Percentiles rank a stretch among this genome's conserved stretches.
Conservation (phyloP, 2,329 filamentous ascomycete genomes). For the Endoconidiophora polonica region DNA sequence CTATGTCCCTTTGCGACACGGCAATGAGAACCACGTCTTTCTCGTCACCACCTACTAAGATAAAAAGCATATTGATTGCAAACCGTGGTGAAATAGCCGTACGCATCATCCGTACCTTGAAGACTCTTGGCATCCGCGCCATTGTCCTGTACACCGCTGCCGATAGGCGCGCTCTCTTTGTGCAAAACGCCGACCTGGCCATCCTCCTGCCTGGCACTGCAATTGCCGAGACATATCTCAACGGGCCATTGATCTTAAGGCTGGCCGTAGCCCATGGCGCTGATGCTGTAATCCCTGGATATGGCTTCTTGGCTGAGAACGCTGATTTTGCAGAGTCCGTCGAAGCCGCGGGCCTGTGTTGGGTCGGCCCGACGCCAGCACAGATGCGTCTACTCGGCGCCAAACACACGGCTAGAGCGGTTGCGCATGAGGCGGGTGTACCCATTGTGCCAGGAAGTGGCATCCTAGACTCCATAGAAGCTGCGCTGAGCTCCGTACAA, state of each 20-base stretch:
- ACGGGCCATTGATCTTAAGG: constrained; percentile 41
- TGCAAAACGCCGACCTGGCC: constrained; percentile 48
- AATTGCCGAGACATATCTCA: constrained; percentile 39
- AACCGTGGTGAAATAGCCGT: constrained; percentile 63
- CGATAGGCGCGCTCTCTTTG: constrained; percentile 51
- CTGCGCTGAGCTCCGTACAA: constrained; percentile 17
- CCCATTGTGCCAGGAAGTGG: constrained; percentile 22
- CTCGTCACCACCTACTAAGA: background rate
- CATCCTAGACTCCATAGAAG: constrained; percentile 8
- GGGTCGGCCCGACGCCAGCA: constrained; percentile 39
- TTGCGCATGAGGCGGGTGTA: constrained; percentile 19
- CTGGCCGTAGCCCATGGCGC: constrained; percentile 32
- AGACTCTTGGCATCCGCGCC: constrained; percentile 48
- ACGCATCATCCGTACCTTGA: constrained; percentile 51
- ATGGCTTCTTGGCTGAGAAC: constrained; percentile 51
- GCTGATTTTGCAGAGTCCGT: constrained; percentile 40
- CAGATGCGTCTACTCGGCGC: constrained; percentile 23
- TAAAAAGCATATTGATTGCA: constrained; percentile 38
- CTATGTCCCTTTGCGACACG: constrained; percentile 15
- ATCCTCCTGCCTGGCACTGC: constrained; percentile 40
- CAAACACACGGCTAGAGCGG: constrained; percentile 23
- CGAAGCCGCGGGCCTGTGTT: constrained; percentile 36
- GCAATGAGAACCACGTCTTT: background rate
- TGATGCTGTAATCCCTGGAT: constrained; percentile 48
- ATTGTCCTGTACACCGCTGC: constrained; percentile 51